These are phyloP conservation scores for Talaromyces sp. DNA, from an alignment of 2,329 filamentous ascomycete species.

Conservation along the genomic window DNA sequence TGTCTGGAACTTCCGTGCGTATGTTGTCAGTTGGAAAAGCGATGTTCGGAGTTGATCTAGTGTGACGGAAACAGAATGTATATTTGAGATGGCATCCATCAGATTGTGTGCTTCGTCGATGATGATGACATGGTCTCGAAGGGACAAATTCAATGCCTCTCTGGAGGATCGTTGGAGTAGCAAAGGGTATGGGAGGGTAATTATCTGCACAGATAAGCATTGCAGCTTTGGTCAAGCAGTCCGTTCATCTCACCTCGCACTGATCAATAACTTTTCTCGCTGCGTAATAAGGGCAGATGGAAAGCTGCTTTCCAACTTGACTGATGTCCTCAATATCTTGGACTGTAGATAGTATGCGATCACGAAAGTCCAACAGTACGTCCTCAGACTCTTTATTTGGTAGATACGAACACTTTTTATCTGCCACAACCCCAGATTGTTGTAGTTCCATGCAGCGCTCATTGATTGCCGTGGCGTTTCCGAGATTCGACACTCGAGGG, in stretches of 20 bases:
- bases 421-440: constrained; percentile 59
- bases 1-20: constrained; percentile 84
- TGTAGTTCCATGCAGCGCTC: constrained; percentile 90
- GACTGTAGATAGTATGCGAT: constrained; percentile 76
- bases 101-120: constrained; percentile 98
- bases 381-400: constrained; percentile 72
- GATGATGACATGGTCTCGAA: constrained; percentile 87
- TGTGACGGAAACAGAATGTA: constrained; percentile 75
- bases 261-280: constrained; percentile 76
- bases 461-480: constrained; percentile 76
- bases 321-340: constrained; percentile 92
- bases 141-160: constrained; percentile 78
- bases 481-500: constrained; percentile 68
- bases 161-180: constrained; percentile 81
- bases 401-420: constrained; percentile 71
- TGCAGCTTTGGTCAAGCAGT: constrained; percentile 2
- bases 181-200: constrained; percentile 88
- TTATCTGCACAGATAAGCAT: constrained; percentile 52
- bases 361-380: constrained; percentile 75
- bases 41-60: constrained; percentile 70
- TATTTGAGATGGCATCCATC: constrained; percentile 87
- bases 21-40: constrained; percentile 71
- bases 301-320: constrained; percentile 69
- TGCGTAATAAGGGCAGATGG: constrained; percentile 95
- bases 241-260: constrained; percentile 57